These are phyloP conservation scores for Turritis glabra DNA, from an alignment of 345 rosid species.

Conservation along the genomic window DNA sequence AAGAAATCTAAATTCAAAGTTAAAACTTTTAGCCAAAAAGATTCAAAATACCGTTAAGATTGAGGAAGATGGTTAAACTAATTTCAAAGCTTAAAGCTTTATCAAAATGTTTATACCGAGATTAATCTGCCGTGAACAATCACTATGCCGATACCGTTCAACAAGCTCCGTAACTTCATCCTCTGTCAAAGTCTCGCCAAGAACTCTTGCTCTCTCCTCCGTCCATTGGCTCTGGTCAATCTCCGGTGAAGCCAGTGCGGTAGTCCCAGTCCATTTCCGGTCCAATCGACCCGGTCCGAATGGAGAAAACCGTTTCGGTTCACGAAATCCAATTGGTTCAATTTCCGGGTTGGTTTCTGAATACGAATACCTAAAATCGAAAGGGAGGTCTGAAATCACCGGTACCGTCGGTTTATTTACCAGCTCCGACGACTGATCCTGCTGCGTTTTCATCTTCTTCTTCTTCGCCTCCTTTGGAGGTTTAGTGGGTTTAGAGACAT, in stretches of 20 bases:
- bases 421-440: slow-evolving; percentile 19
- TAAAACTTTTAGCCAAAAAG: background rate
- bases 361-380: slow-evolving; percentile 80
- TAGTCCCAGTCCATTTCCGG: slow-evolving; percentile 82
- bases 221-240: slow-evolving; percentile 39
- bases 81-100: background rate
- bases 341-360: slow-evolving; percentile 61
- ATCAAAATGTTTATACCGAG: slow-evolving; percentile 45
- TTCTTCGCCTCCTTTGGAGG: slow-evolving; percentile 16
- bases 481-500: slow-evolving; percentile 29
- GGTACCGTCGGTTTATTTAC: slow-evolving; percentile 23
- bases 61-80: slow-evolving; percentile 3
- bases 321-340: slow-evolving; percentile 79
- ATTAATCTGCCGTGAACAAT: slow-evolving; percentile 85
- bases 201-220: slow-evolving; percentile 52
- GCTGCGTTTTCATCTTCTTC: slow-evolving; percentile 13
- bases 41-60: background rate
- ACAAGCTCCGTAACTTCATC: slow-evolving; percentile 75
- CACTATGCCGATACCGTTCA: slow-evolving; percentile 76
- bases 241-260: slow-evolving; percentile 49
- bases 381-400: slow-evolving; percentile 61
- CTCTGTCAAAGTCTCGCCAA: slow-evolving; percentile 65
- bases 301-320: slow-evolving; percentile 85
- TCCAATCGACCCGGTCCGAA: slow-evolving; percentile 87
- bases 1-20: background rate